Evolutionary conservation across 495 filamentous ascomycete genomes (phyloP).

Genomic region (Tuber umbilicatum): DNA sequence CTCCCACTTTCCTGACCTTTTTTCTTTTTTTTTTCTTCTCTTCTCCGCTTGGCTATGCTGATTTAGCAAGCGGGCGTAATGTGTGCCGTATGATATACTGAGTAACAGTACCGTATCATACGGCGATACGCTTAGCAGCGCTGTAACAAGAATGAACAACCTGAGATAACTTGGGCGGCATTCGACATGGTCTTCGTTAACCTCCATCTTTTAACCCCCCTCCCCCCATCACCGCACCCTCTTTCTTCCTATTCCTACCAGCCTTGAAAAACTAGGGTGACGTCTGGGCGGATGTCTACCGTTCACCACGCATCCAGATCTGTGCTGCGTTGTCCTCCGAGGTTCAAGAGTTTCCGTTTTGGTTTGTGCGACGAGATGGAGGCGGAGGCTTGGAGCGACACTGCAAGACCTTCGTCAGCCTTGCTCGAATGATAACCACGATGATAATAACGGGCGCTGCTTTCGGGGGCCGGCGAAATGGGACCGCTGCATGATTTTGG

Average conservation of each 20-base stretch:
- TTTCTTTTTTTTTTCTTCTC: not conserved
- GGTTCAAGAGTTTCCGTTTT: constrained; percentile 33
- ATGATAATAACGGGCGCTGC: constrained; percentile 17
- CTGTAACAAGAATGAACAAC: constrained; percentile 17
- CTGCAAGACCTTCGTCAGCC: constrained; percentile 36
- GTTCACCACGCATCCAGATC: constrained; percentile 16
- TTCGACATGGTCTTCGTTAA: constrained; percentile 23
- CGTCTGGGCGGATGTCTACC: constrained; percentile 30
- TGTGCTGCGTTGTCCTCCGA: constrained; percentile 33
- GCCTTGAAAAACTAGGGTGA: constrained; percentile 18
- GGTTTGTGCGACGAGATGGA: constrained; percentile 32
- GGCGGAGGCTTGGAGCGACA: constrained; percentile 31
- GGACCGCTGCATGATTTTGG: constrained; percentile 15
- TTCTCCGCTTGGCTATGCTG: not conserved
- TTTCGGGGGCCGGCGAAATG: constrained; percentile 12
- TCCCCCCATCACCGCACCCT: not conserved
- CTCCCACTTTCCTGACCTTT: constrained; percentile 3
- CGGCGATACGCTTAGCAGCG: not conserved
- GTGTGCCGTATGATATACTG: not conserved
- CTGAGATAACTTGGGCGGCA: constrained; percentile 14
- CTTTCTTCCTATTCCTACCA: not conserved
- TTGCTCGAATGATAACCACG: constrained; percentile 22
- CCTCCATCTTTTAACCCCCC: constrained; percentile 6
- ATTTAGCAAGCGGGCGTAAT: not conserved
- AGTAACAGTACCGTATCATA: not conserved